These are phyloP conservation scores for Scheffersomyces segobiensis DNA, from an alignment of 1,139 yeast species.

Conservation along the genomic window DNA sequence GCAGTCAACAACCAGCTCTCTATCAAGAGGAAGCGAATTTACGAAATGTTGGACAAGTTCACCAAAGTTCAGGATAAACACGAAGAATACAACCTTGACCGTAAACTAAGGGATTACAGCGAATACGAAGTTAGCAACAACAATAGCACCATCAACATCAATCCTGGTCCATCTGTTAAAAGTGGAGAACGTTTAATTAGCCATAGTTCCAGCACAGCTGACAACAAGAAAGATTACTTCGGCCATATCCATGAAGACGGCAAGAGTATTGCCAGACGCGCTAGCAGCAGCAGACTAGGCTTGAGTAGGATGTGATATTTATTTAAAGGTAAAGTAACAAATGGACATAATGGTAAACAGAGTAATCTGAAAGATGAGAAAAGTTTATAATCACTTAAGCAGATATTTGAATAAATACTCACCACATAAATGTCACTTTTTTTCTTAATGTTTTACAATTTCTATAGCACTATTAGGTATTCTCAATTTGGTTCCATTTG, in stretches of 20 bases:
- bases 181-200: neutral
- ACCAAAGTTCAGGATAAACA: slow-evolving; percentile 59
- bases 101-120: slow-evolving; percentile 8
- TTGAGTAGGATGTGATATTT: neutral
- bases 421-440: neutral
- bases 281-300: slow-evolving; percentile 7
- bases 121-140: neutral
- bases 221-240: neutral
- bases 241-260: slow-evolving; percentile 1
- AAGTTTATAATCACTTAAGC: neutral
- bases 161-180: neutral
- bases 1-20: slow-evolving; percentile 29
- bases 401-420: no score
- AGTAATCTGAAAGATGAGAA: neutral
- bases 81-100: slow-evolving; percentile 25
- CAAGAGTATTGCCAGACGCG: slow-evolving; percentile 8
- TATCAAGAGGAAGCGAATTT: slow-evolving; percentile 42
- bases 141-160: neutral
- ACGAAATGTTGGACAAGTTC: slow-evolving; percentile 64
- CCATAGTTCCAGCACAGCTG: neutral
- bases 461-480: neutral
- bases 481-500: neutral
- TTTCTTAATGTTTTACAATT: no score
- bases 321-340: neutral
- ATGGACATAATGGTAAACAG: neutral